phyloP scores from a whole-genome alignment of 1,284 basidiomycete species.

The Trichosporon sp. region DNA sequence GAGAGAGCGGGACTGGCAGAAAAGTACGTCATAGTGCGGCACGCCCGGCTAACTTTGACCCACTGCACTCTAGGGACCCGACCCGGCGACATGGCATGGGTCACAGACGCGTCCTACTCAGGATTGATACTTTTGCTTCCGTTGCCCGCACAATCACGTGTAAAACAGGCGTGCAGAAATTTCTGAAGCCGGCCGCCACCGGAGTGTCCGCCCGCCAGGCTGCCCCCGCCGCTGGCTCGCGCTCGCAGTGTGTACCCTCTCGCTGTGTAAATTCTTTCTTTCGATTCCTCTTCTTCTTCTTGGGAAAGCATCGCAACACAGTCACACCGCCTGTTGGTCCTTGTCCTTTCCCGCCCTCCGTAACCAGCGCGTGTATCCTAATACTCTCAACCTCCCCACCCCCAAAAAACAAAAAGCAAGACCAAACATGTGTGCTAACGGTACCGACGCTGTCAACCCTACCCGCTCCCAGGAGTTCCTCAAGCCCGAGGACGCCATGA shows the following conservation, averaged over 20 bases:
- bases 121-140: background rate
- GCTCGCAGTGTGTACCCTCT: conserved; percentile 13
- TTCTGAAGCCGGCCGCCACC: conserved; percentile 12
- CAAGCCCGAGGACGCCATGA: conserved; percentile 62
- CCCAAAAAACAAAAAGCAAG: conserved; percentile 16
- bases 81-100: background rate
- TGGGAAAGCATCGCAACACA: conserved; percentile 33
- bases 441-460: conserved; percentile 26
- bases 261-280: conserved; percentile 24
- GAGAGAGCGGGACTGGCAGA: background rate
- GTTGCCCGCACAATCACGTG: background rate
- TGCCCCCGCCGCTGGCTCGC: background rate
- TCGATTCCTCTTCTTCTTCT: conserved; percentile 30
- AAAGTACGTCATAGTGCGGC: conserved; percentile 17
- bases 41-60: background rate
- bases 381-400: background rate
- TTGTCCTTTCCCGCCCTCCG: conserved; percentile 29
- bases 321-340: conserved; percentile 27
- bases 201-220: background rate
- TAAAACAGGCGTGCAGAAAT: background rate
- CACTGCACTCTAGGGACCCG: background rate
- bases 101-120: background rate
- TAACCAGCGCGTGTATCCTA: conserved; percentile 21
- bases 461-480: conserved; percentile 37
- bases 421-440: conserved; percentile 32